These are phyloP conservation scores for Phycomyces nitens DNA, from an alignment of 192 early-diverging fungal genomes.

Conservation along the genomic window DNA sequence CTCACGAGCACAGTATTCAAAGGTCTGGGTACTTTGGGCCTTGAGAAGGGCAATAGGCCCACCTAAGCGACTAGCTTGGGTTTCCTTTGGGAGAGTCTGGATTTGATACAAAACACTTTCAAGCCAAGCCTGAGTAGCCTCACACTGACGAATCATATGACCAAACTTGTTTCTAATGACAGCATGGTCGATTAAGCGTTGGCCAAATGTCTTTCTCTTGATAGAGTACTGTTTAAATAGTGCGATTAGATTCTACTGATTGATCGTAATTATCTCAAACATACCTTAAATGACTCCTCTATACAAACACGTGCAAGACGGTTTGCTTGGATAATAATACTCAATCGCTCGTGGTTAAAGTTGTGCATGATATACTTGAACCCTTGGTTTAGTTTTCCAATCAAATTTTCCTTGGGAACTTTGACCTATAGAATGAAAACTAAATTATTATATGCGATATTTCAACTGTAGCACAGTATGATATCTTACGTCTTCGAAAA, in stretches of 20 bases:
- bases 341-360: constrained; percentile 85
- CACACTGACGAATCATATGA: constrained; percentile 81
- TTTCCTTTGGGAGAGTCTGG: constrained; percentile 53
- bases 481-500: constrained; percentile 71
- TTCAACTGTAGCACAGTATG: constrained; percentile 19
- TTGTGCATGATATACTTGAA: constrained; percentile 96
- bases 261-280: too few species aligned
- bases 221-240: constrained; percentile 62
- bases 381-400: constrained; percentile 71
- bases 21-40: constrained; percentile 78
- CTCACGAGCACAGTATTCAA: constrained; percentile 85
- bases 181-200: constrained; percentile 83
- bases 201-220: constrained; percentile 95
- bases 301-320: constrained; percentile 86
- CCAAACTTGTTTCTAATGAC: constrained; percentile 91
- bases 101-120: constrained; percentile 75
- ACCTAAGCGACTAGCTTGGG: constrained; percentile 68
- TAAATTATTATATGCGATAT: neutral
- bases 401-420: constrained; percentile 58
- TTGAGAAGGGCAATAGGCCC: constrained; percentile 84
- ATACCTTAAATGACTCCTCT: constrained; percentile 84
- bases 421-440: constrained; percentile 22
- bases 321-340: constrained; percentile 81
- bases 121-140: constrained; percentile 82
- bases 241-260: too few species aligned